These are phyloP conservation scores for Tetrapyrgos nigripes DNA, from an alignment of 1,284 basidiomycete genomes.

Conservation along the genomic window DNA sequence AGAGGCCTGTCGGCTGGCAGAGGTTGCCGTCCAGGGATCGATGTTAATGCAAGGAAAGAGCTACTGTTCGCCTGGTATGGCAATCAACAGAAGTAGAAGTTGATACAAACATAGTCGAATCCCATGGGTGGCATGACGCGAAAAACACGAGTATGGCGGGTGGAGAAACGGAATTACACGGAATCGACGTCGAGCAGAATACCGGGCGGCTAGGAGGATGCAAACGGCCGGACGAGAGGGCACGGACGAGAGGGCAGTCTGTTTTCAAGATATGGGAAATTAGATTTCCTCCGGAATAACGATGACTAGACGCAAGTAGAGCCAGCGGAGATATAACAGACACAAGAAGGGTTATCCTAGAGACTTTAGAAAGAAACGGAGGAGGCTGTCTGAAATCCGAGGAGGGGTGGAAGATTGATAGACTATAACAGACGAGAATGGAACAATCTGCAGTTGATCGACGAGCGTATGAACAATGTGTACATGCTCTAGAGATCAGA, in stretches of 20 bases:
- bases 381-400: not conserved
- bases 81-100: not conserved
- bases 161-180: not conserved
- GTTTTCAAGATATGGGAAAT: too few relatives aligned
- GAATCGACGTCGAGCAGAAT: not conserved
- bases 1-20: not conserved
- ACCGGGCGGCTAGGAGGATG: not conserved
- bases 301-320: not conserved
- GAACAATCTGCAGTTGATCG: not conserved
- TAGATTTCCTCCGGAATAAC: too few relatives aligned
- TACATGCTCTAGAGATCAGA: not conserved
- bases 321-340: not conserved
- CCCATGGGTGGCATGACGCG: not conserved
- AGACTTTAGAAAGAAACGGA: not conserved
- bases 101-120: not conserved
- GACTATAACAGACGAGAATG: not conserved
- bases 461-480: not conserved
- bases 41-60: not conserved
- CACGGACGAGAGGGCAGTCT: too few relatives aligned
- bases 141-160: not conserved
- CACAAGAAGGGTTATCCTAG: not conserved
- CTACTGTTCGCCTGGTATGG: not conserved
- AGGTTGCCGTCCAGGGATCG: not conserved
- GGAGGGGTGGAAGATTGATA: not conserved
- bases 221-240: too few relatives aligned